Evolutionary conservation across 345 rosid species (phyloP).

Genomic region (Populus simonii): DNA sequence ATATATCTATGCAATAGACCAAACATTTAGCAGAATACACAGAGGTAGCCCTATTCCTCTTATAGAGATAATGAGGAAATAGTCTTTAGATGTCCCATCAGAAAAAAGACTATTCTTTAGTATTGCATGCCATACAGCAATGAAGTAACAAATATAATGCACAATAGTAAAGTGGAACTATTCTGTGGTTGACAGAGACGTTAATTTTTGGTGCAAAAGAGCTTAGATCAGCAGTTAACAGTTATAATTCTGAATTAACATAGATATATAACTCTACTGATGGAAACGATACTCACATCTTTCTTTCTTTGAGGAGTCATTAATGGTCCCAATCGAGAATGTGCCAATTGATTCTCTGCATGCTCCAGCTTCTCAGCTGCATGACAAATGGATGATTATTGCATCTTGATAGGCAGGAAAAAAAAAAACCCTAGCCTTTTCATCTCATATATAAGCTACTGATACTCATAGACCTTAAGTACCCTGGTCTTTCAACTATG

Average conservation of each 20-base stretch:
- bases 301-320: slow-evolving; percentile 74
- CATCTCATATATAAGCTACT: neutral
- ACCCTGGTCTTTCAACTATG: neutral
- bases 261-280: neutral
- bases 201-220: neutral
- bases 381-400: slow-evolving; percentile 16
- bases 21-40: neutral
- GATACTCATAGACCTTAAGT: neutral
- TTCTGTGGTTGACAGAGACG: neutral
- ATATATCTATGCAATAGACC: neutral
- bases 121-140: neutral
- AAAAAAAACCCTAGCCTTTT: neutral
- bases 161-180: neutral
- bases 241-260: neutral
- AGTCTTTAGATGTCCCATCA: neutral
- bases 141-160: neutral
- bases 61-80: neutral
- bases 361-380: slow-evolving; percentile 99
- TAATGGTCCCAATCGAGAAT: slow-evolving; percentile 70
- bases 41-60: neutral
- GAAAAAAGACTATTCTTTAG: neutral
- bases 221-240: neutral
- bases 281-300: slow-evolving; percentile 54
- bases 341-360: slow-evolving; percentile 88
- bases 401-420: neutral